Base-by-base conservation (phyloP, 2,329 filamentous ascomycete genomes). In the Cladosporium cucumerinum region DNA sequence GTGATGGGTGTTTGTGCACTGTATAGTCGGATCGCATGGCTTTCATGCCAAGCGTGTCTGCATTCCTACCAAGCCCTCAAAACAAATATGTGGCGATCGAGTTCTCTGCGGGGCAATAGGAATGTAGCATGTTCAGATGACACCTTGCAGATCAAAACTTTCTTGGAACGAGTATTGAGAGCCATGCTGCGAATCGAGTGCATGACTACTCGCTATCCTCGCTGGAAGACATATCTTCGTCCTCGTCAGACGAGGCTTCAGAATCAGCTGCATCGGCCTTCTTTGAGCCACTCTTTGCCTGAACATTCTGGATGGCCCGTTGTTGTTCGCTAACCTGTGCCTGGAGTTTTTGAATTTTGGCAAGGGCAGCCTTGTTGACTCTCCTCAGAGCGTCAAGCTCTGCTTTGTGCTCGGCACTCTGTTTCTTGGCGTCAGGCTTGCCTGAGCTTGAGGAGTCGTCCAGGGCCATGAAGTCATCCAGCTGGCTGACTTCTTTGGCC, bases 351-450 rank as follows among this genome's bases (percentile, higher is more conserved):
- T 78, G 77, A 28, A 83, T 72, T 65, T 81, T 80, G 25, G 77
- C 72, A 61, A 82, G 79, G 5, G 78, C 80, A 36, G 78, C 77
- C 65, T 75, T 79, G 68, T 82, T 80, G 32, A 82, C 74, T 48
- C 79, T 74, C 67, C 81, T 77, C 32, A 82, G 70, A 5, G 78
- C 78, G 23, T 78, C 79, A 18, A 82, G 62, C 65, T 82, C 67
- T 64, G 77, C 74, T 16, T 74, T 74, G 18, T 77, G 66, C 11
- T 66, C 67, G 12, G 68, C 67, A 52, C 76, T 75, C 61, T 74
- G 70, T 32, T 73, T 69, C 61, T 71, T 67, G 28, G 72, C 30
- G 16, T 67, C 65, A 7, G 63, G 52, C 34, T 68, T 36, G 4
- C 21, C 52, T 12, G 61, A 30, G 14, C 28, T 52, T 3, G 64